phyloP scores from a whole-genome alignment of 176 grass and related monocot genomes.

The Bromus sterilis region DNA sequence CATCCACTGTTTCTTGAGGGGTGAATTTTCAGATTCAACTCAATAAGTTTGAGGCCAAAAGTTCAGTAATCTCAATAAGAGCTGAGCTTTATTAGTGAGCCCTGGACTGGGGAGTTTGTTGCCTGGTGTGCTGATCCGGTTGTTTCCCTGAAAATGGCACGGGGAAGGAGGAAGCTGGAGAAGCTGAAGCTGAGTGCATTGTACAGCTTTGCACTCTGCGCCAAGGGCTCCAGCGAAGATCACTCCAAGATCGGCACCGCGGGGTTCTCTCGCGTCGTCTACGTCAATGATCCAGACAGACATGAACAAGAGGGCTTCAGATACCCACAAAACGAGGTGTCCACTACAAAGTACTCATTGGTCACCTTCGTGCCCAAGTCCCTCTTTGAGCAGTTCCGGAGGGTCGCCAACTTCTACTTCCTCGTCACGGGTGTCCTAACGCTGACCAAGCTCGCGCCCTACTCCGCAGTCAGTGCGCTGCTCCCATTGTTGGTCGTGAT shows the following conservation, averaged over 20 bases:
- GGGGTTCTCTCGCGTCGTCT: conserved; percentile 82
- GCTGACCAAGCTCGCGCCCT: conserved; percentile 66
- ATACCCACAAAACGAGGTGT: conserved; percentile 56
- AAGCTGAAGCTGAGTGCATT: conserved; percentile 52
- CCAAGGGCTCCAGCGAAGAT: conserved; percentile 42
- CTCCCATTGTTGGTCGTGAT: conserved; percentile 65
- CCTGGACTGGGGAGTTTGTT: background rate
- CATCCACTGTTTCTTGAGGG: background rate
- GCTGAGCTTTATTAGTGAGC: background rate
- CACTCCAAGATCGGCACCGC: conserved; percentile 53
- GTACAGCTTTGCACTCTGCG: conserved; percentile 51
- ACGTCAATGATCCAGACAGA: conserved; percentile 48
- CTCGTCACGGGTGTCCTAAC: conserved; percentile 70
- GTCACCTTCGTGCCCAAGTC: conserved; percentile 87
- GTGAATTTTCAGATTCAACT: background rate
- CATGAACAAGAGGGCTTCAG: conserved; percentile 24
- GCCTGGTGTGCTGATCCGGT: background rate
- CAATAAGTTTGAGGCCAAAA: background rate
- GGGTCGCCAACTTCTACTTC: conserved; percentile 98
- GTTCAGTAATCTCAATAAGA: background rate
- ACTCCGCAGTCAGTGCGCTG: conserved; percentile 61
- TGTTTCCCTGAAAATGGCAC: conserved; percentile 22
- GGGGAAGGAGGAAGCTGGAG: conserved; percentile 33
- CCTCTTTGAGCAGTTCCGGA: conserved; percentile 97
- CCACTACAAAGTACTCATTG: conserved; percentile 75